Conservation (phyloP, 139 green algal genomes). For the Limnomonas spitsbergensis region DNA sequence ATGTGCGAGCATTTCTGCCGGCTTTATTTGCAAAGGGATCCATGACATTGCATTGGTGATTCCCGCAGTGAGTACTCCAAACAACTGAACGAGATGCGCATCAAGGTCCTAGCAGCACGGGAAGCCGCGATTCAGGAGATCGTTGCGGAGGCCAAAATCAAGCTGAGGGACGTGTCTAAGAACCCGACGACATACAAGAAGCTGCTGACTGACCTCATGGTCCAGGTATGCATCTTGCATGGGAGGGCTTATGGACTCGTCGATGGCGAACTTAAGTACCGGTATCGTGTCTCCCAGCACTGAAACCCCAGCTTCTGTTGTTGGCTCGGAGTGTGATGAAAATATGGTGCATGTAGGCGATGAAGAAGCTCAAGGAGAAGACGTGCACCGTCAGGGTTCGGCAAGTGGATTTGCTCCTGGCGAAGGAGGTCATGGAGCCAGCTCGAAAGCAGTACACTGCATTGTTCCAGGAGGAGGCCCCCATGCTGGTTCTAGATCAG, state of each 20-base stretch:
- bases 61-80: conserved; percentile 89
- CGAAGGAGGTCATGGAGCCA: conserved; percentile 56
- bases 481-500: conserved; percentile 63
- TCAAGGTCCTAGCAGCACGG: conserved; percentile 89
- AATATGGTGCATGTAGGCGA: too few relatives aligned
- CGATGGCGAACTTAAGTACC: too few relatives aligned
- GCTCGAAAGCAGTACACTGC: conserved; percentile 54
- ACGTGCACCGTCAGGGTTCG: conserved; percentile 63
- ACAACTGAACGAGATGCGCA: conserved; percentile 88
- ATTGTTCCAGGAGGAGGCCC: conserved; percentile 48
- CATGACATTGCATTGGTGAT: too few relatives aligned
- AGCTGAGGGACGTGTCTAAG: conserved; percentile 61
- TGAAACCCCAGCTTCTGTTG: not conserved
- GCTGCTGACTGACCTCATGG: conserved; percentile 82
- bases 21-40: too few relatives aligned
- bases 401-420: conserved; percentile 69
- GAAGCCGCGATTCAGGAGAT: conserved; percentile 79
- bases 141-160: conserved; percentile 50
- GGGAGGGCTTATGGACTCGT: too few relatives aligned
- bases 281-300: too few relatives aligned
- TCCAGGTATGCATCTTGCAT: conserved; percentile 62
- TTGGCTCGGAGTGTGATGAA: not conserved
- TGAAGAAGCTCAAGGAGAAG: conserved; percentile 74
- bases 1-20: conserved; percentile 62
- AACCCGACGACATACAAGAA: conserved; percentile 73